These are phyloP conservation scores for Oryza nivara DNA, from an alignment of 176 grass and related monocot genomes.

Conservation along the genomic window DNA sequence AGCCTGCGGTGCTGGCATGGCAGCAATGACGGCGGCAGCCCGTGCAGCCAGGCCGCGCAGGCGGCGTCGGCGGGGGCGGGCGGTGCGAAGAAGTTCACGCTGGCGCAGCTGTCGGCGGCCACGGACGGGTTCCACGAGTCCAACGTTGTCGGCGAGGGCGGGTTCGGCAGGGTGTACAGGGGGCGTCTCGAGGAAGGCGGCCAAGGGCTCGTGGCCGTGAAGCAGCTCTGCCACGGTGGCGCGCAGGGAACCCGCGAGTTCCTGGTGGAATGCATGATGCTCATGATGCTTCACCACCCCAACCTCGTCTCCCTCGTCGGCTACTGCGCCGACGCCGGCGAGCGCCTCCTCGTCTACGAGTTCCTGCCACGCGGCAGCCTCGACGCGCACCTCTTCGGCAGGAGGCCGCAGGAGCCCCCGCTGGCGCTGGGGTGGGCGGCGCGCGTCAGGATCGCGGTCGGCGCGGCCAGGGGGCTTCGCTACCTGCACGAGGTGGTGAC, in stretches of 20 bases:
- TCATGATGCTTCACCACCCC: constrained; percentile 51
- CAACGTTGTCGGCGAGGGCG: constrained; percentile 66
- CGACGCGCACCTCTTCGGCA: constrained; percentile 49
- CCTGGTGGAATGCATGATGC: constrained; percentile 59
- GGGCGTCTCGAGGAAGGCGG: constrained; percentile 16
- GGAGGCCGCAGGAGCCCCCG: neutral
- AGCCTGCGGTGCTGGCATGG: neutral
- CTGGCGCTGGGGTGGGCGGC: constrained; percentile 48
- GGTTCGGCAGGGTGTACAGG: constrained; percentile 71
- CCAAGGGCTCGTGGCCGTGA: constrained; percentile 36
- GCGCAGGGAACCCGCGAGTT: constrained; percentile 60
- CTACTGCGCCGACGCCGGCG: constrained; percentile 49
- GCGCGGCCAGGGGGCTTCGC: constrained; percentile 48
- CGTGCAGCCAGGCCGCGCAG: constrained; percentile 10
- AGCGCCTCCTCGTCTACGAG: constrained; percentile 69
- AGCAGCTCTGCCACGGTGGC: constrained; percentile 50
- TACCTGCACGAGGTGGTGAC: constrained; percentile 62
- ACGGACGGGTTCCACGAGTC: constrained; percentile 49
- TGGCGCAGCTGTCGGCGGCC: constrained; percentile 48
- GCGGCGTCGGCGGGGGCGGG: neutral
- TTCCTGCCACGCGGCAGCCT: constrained; percentile 55
- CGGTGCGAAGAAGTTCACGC: constrained; percentile 41
- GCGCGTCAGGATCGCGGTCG: constrained; percentile 48
- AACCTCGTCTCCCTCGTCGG: constrained; percentile 66
- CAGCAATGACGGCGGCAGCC: neutral